Percentiles rank a stretch among this genome's conserved stretches.
phyloP scores from a whole-genome alignment of 106 monocot genomes.

The Dactylorhiza incarnata region DNA sequence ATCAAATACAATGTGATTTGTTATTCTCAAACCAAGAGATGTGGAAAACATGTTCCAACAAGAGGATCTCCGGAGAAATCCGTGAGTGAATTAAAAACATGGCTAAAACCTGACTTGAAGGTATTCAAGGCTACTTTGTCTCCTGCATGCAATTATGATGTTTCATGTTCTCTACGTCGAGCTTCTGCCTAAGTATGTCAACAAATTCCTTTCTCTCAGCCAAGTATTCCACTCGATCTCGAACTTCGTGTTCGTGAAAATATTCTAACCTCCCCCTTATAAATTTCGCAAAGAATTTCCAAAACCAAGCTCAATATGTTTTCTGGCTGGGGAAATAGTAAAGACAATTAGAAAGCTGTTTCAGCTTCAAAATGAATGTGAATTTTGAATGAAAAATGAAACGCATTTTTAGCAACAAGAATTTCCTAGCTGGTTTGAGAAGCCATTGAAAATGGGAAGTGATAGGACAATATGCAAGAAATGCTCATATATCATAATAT shows the following conservation, averaged over 20 bases:
- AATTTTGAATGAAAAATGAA: neutral
- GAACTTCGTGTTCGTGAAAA: conserved; percentile 33
- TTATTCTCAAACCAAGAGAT: too few species aligned
- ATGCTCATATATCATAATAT: neutral
- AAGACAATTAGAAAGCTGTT: conserved; percentile 8
- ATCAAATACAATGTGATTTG: too few species aligned
- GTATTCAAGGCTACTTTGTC: conserved; percentile 64
- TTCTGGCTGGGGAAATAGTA: conserved; percentile 35
- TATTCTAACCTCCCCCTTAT: conserved; percentile 63
- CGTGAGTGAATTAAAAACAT: conserved; percentile 55
- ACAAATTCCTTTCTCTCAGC: conserved; percentile 52
- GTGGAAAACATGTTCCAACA: too few species aligned
- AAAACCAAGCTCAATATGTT: conserved; percentile 41
- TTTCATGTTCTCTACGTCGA: conserved; percentile 67
- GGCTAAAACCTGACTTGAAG: conserved; percentile 54
- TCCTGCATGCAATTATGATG: conserved; percentile 76
- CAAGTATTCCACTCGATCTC: conserved; percentile 49
- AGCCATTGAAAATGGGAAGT: neutral
- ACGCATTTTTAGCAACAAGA: neutral
- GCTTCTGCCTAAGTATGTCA: conserved; percentile 37
- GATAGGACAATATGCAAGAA: neutral
- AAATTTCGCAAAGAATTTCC: conserved; percentile 64
- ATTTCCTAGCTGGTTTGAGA: neutral
- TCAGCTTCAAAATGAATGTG: neutral
- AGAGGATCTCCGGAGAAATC: conserved; percentile 67